These are phyloP conservation scores for Naganishia antarctica DNA, from an alignment of 768 basidiomycete genomes.

Conservation along the genomic window DNA sequence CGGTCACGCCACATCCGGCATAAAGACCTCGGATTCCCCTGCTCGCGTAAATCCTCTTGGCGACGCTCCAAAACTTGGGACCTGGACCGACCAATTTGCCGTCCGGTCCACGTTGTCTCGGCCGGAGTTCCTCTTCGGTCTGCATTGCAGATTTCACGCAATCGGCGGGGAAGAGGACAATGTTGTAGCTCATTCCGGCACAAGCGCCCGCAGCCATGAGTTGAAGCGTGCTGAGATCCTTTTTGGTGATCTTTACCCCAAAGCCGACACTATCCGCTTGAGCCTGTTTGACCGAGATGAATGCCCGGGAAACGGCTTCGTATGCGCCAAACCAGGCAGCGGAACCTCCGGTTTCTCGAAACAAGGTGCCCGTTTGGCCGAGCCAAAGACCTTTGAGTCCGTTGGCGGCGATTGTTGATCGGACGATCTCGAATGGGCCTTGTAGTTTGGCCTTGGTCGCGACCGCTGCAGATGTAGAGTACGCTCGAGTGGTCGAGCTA, in stretches of 20 bases:
- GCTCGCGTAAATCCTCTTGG: conserved; percentile 64
- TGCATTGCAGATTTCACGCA: conserved; percentile 91
- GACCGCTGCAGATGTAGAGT: conserved; percentile 45
- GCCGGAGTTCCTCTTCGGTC: conserved; percentile 79
- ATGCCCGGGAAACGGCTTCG: conserved; percentile 64
- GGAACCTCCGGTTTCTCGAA: conserved; percentile 87
- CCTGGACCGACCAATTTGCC: conserved; percentile 25
- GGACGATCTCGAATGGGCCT: conserved; percentile 68
- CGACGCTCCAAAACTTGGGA: conserved; percentile 54
- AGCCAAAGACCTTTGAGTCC: conserved; percentile 91
- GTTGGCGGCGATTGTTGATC: conserved; percentile 59
- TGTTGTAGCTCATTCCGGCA: conserved; percentile 77
- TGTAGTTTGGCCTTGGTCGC: conserved; percentile 50
- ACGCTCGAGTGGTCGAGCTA: conserved; percentile 29
- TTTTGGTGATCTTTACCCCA: conserved; percentile 45
- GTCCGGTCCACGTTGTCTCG: conserved; percentile 22
- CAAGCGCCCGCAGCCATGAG: conserved; percentile 79
- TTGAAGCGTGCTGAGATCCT: conserved; percentile 67
- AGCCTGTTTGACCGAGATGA: conserved; percentile 54
- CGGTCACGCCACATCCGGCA: conserved; percentile 87
- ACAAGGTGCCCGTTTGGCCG: conserved; percentile 85
- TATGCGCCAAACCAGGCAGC: conserved; percentile 88
- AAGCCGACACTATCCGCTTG: conserved; percentile 20
- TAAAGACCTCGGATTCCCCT: conserved; percentile 81
- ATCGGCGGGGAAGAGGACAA: conserved; percentile 91